Evolutionary conservation across 768 basidiomycete genomes (phyloP).

Genomic region (Panaeolus papilionaceus): DNA sequence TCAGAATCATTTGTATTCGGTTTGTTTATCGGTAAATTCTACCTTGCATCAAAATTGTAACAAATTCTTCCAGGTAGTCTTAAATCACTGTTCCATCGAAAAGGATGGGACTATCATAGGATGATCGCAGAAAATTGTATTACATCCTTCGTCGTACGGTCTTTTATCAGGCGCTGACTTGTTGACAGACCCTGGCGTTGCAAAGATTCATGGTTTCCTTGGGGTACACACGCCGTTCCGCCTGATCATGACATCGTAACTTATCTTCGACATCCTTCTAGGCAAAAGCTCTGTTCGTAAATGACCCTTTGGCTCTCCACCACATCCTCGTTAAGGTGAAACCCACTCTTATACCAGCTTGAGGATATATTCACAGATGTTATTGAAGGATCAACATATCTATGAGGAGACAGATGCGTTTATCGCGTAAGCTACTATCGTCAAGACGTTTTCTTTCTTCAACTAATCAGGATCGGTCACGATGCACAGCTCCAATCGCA

Average conservation of each 20-base stretch:
- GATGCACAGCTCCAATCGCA: neutral
- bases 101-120: constrained; percentile 44
- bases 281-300: constrained; percentile 45
- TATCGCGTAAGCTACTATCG: neutral
- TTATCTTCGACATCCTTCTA: constrained; percentile 15
- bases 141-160: neutral
- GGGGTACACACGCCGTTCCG: constrained; percentile 31
- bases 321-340: constrained; percentile 51
- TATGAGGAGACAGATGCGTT: neutral
- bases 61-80: constrained; percentile 38
- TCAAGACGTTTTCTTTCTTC: neutral
- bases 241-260: constrained; percentile 3
- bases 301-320: constrained; percentile 51
- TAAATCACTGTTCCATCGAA: constrained; percentile 35
- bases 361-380: constrained; percentile 29
- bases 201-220: constrained; percentile 36
- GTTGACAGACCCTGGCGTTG: neutral
- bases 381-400: neutral
- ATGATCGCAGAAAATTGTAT: constrained; percentile 39
- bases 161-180: neutral
- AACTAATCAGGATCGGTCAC: neutral
- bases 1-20: neutral
- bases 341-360: neutral
- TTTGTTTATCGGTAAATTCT: neutral
- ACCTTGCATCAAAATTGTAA: neutral